Percentiles rank a stretch among this genome's conserved stretches.
Conservation (phyloP, 768 basidiomycete species). For the Termitomyces sp. region DNA sequence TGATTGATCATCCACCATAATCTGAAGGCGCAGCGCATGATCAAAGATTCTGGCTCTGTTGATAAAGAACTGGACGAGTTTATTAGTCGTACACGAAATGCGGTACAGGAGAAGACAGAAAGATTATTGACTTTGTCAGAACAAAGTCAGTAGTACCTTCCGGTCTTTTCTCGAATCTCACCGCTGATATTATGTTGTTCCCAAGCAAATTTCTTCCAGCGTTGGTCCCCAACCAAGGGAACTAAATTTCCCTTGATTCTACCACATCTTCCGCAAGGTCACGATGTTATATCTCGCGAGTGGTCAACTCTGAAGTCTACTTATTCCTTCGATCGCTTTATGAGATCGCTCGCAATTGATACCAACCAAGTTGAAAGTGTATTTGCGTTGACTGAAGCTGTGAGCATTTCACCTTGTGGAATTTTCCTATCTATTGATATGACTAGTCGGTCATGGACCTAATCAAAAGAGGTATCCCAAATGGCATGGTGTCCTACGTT, state of each 20-base stretch:
- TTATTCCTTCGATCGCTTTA: slow-evolving; percentile 13
- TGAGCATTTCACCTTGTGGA: slow-evolving; percentile 4
- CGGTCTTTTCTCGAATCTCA: neutral
- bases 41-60: neutral
- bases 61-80: neutral
- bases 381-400: slow-evolving; percentile 16
- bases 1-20: neutral
- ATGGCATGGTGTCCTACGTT: slow-evolving; percentile 12
- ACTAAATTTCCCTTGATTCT: slow-evolving; percentile 17
- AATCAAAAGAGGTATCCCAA: slow-evolving; percentile 15
- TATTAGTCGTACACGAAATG: neutral
- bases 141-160: neutral
- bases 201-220: slow-evolving; percentile 4
- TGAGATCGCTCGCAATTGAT: slow-evolving; percentile 20
- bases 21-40: neutral
- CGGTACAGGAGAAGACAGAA: neutral
- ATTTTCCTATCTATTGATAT: neutral
- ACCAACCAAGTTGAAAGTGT: slow-evolving; percentile 23
- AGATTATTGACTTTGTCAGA: neutral
- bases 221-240: slow-evolving; percentile 17
- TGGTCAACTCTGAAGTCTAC: slow-evolving; percentile 14
- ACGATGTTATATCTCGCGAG: slow-evolving; percentile 13
- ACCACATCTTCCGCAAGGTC: slow-evolving; percentile 15
- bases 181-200: neutral
- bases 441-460: slow-evolving; percentile 17